These are phyloP conservation scores for Metschnikowia reukaufii DNA, from an alignment of 805 yeast species.

Conservation along the genomic window DNA sequence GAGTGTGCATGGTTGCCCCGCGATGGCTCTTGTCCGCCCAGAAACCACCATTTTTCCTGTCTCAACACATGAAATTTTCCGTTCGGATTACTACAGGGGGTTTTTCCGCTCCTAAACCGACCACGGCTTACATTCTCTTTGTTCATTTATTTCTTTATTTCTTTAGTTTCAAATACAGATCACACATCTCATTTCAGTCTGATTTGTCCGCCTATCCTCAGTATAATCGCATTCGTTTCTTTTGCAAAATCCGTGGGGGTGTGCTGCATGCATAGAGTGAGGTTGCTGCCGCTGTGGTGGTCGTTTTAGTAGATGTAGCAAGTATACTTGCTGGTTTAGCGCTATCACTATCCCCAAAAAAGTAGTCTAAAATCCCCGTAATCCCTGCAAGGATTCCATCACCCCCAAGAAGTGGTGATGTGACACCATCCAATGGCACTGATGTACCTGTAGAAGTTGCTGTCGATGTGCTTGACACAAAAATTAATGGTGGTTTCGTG, in stretches of 20 bases:
- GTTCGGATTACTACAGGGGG: no score
- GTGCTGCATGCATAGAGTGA: conserved; percentile 12
- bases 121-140: no score
- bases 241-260: conserved; percentile 2
- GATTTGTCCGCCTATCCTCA: background rate
- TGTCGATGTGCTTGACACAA: conserved; percentile 2
- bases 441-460: conserved; percentile 1
- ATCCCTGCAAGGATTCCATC: conserved; percentile 1
- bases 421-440: background rate
- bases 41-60: no score
- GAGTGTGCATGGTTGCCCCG: background rate
- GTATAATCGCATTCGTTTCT: conserved; percentile 14
- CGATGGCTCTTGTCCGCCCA: background rate
- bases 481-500: no score
- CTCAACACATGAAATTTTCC: no score
- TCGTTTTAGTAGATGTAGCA: conserved; percentile 6
- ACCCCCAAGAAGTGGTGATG: conserved; percentile 6
- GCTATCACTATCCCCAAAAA: conserved; percentile 11
- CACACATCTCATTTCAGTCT: background rate
- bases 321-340: conserved; percentile 14
- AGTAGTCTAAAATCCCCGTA: conserved; percentile 11
- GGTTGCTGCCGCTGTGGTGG: conserved; percentile 7
- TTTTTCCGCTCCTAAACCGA: no score
- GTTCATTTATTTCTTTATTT: background rate
- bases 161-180: background rate